Base-by-base conservation (phyloP, 1,284 basidiomycete species). In the Sutorius eximius region DNA sequence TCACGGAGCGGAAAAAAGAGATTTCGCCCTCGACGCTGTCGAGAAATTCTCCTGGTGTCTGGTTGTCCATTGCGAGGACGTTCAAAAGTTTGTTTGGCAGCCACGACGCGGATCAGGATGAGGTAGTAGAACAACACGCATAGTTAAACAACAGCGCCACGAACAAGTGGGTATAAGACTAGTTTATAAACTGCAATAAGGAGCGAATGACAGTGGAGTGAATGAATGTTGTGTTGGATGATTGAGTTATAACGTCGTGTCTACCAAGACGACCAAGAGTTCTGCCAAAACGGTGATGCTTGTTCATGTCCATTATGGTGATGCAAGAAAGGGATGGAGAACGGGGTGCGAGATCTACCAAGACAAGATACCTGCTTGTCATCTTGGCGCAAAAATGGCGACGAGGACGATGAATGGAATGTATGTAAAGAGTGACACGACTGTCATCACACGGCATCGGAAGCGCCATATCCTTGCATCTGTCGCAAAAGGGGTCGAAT, bases 1-100 rank as follows among this genome's bases (percentile, higher is more conserved):
- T 89, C 40, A 91, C 76, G 2, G 87, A 84, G 49, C 86, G 81
- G 65, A 91, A 91, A 72, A 93, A 87, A 5, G 86, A 79, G 43
- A 91, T 88, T 70, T 92, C 90, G 40, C 89, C 89, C 62, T 87
- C 83, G 53, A 90, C 82, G 7, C 81, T 84, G 65, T 86, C 79
- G 27, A 92, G 81, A 64, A 87, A 81, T 30, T 69, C 69, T 20
- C 57, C 53, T 33, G 68, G 62, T 4, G 65, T 69, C 47, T 71
- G 68, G 49, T 64, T 63, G 55, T 68, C 69, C 67, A 71, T 67
- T 37, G 42, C 16, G 22, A 40, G 29, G 37, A 27, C 33, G 30
- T 53, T 49, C 51, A 4, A n/a, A 40, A 44, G 33, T 50, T 60
- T 68, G 49, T 61, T 64, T 61, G 65, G 52, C 53, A 52, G 22